Conservation (phyloP, 441 rosid species). For the Erysimum cheiri region DNA sequence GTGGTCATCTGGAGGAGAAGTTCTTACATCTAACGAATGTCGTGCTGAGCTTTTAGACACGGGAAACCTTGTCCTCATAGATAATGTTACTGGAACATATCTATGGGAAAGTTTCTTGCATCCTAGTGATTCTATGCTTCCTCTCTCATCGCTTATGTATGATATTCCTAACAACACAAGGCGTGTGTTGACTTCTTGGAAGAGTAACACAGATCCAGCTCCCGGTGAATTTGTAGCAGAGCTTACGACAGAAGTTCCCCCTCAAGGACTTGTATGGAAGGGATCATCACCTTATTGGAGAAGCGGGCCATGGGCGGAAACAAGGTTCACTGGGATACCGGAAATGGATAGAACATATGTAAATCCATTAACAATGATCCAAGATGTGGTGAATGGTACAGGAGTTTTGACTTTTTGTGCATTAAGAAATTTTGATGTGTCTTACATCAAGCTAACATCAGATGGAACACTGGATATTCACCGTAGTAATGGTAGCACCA, state of each 20-base stretch:
- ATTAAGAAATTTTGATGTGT: slow-evolving; percentile 27
- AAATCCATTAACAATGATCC: slow-evolving; percentile 37
- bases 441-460: slow-evolving; percentile 23
- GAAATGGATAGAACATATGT: slow-evolving; percentile 35
- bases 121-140: slow-evolving; percentile 48
- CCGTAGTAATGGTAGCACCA: slow-evolving; percentile 22
- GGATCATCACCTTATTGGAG: slow-evolving; percentile 45
- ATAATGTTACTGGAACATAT: slow-evolving; percentile 34
- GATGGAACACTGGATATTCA: slow-evolving; percentile 21
- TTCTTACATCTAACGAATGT: slow-evolving; percentile 28
- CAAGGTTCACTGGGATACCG: slow-evolving; percentile 42
- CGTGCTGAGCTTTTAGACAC: slow-evolving; percentile 44
- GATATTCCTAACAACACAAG: slow-evolving; percentile 30
- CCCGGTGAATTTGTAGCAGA: slow-evolving; percentile 42
- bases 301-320: slow-evolving; percentile 54
- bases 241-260: slow-evolving; percentile 28
- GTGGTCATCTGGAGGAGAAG: slow-evolving; percentile 44
- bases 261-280: slow-evolving; percentile 48
- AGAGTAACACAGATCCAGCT: slow-evolving; percentile 47
- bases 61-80: slow-evolving; percentile 45
- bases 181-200: slow-evolving; percentile 49
- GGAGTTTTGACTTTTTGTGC: slow-evolving; percentile 6
- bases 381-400: slow-evolving; percentile 32
- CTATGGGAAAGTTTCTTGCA: slow-evolving; percentile 47
- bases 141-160: slow-evolving; percentile 31